Evolutionary conservation across 1,139 yeast genomes (phyloP), one percentile per base, ranked within the genome.

Genomic region (Groenewaldozyma sp.): DNA sequence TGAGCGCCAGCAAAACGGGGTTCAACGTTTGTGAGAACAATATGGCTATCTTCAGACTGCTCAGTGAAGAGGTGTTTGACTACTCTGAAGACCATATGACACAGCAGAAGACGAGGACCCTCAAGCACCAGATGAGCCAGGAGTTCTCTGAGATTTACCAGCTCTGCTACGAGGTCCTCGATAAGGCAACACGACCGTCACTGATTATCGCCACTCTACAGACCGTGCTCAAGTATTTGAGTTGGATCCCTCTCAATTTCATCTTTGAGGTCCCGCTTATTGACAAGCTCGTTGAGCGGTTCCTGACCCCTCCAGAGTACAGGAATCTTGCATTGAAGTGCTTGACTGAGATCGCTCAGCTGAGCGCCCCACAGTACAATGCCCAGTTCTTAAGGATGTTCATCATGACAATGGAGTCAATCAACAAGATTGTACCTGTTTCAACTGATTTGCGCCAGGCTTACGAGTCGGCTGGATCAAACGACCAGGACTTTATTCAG

Each of bases 21-120:
- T 76, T 82, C 62, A 88, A 87, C 54, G 95, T 91, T 37, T 93
- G 98, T 67, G 98, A 91, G 63, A 91, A 91, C 65, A 91, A 91
- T 63, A 91, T 91, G 97, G 78, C 80, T 48, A 88, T 93, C 45
- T 71, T 91, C 59, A 82, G 82, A 54, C 70, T 91, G 50, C 73
- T 91, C 51, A 80, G 94, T 45, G 99, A 91, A 67, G 99, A 91
- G 63, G 94, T 91, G 28, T 93, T 88, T 60, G 98, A 93, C 63
- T 93, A 71, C 59, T 79, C 94, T 31, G 86, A 88, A 37, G 97
- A 88, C 51, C 95, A 86, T 60, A 79, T 91, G 82, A 91, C 99
- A 27, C 95, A 87, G 63, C 94, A 95, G 6, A 91, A 91, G 63
- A 86, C 94, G 9, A 76, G 78, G 55, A 75, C 76, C 46, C 74